Evolutionary conservation across 208 protist species (phyloP), one percentile per base, ranked within the genome.

Genomic region (Crithidia acanthocephali): DNA sequence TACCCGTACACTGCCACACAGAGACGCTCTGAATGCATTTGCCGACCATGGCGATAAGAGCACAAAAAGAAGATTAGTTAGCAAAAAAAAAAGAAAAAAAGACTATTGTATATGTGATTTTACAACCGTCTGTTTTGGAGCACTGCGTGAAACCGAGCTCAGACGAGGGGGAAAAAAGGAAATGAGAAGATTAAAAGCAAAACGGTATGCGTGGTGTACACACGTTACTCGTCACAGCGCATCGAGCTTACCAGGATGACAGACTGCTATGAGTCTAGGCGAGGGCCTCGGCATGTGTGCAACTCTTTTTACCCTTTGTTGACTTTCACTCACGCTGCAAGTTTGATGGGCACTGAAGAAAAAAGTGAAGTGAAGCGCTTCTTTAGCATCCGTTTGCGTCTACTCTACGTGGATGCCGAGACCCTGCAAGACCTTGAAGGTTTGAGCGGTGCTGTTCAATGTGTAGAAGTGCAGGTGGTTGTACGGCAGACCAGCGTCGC

Each of bases 401-500:
- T 58, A 65, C 66, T 90, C 78, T 32, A 78, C 80, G 16, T 79
- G 70, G 15, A 81, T 37, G 18, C 74, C 81, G 4, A 88, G 51
- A 27, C 72, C 51, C 75, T 88, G 68, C 67, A 93, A 27, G 6
- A 91, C 67, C 7, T 68, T 53, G 37, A 90, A 83, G 16, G 73
- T 74, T 53, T 77, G 67, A 50, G 74, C 61, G 15, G 66, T 74
- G 62, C 62, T 73, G 72, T 91, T 89, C 48, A 94, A 68, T 23
- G 86, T 89, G 74, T 94, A 91, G 28, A 94, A 91, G 80, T 94
- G 88, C 56, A 94, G 85, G 67, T 91, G 83, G 55, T 85, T 87
- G 37, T 79, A 72, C n/a, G 75, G 71, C 51, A 91, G 79, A 16
- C 82, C 79, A 20, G 88, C 61, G n/a, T 56, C 77, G 37, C 76